Percentiles rank a stretch among this genome's conserved stretches.
phyloP scores from a whole-genome alignment of 345 rosid genomes.

The Populus pruinosa region DNA sequence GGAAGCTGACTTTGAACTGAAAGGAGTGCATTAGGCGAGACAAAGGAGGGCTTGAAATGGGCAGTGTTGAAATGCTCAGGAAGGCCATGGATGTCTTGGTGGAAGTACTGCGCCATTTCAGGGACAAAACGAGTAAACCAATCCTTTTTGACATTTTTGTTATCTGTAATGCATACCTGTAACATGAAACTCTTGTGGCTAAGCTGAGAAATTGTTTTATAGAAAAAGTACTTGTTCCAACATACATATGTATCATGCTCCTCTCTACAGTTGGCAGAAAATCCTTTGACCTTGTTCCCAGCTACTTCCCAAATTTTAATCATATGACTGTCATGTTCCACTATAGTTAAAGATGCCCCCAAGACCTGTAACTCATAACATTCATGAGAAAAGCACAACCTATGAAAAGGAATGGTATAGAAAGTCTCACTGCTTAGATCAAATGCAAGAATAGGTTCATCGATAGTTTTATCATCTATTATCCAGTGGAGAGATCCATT shows the following conservation, averaged over 20 bases:
- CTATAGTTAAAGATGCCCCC: neutral
- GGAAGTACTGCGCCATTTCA: neutral
- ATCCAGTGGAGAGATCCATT: constrained; percentile 9
- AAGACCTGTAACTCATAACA: constrained; percentile 1
- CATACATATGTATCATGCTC: constrained; percentile 2
- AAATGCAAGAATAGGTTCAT: neutral
- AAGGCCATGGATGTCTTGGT: neutral
- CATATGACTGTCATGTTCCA: neutral
- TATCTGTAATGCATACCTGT: neutral
- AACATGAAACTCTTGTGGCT: neutral
- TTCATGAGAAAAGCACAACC: neutral
- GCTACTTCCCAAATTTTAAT: neutral
- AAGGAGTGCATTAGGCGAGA: neutral
- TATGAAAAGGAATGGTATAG: constrained; percentile 1
- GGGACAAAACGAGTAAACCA: neutral
- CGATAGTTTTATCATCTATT: neutral
- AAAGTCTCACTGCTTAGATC: constrained; percentile 2
- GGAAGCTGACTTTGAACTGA: neutral
- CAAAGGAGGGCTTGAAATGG: neutral
- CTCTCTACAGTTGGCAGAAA: neutral
- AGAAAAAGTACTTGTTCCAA: neutral
- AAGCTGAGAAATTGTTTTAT: neutral
- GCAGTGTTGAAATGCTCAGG: neutral
- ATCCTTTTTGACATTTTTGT: neutral
- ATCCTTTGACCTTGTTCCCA: neutral